Base-by-base conservation (phyloP, 2,329 filamentous ascomycete genomes). In the Penicillium occitanis region DNA sequence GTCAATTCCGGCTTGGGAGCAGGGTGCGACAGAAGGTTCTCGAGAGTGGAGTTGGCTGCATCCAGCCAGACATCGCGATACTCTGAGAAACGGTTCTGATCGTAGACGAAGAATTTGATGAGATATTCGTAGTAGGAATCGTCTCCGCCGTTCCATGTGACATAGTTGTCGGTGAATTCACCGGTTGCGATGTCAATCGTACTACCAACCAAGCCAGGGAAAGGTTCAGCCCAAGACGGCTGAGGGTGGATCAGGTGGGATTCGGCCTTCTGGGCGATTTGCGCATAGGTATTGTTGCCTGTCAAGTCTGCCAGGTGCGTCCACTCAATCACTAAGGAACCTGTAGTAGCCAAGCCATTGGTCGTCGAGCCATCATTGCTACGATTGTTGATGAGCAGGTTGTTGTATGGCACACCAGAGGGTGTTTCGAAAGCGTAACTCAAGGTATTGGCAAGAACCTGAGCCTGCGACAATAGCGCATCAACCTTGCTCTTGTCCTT, bases 111-210 rank as follows among this genome's bases (percentile, higher is more conserved):
- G 91, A 95, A 94, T 82, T 96, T 96, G 77, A 96, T 89, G 37
- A 96, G 85, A 73, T 96, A 96, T 78, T 96, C 92, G 79, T 96
- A 96, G 79, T 90, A 96, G 51, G 88, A 91, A 76, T 96, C 92
- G 35, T 85, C 86, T 6, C 90, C 90, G 61, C 90, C 91, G 46
- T 86, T 85, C 92, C 92, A 96, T 53, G 91, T 90, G 61, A 93
- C 92, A 1, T 70, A 73, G 28, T 84, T 84, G 73, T 94, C 86
- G 14, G 85, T 70, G 70, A 96, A 94, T 7, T 81, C 72, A 22
- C 92, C 92, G 3, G 85, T 87, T 1, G 79, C 73, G 68, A 92
- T 84, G 70, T 87, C 82, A 46, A 96, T 84, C 58, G 85, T 79
- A 33, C 85, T 88, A 5, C 92, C 92, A 0, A 94, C 78, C 22